Conservation (phyloP, 2,329 filamentous ascomycete species). For the Colletotrichum higginsianum region DNA sequence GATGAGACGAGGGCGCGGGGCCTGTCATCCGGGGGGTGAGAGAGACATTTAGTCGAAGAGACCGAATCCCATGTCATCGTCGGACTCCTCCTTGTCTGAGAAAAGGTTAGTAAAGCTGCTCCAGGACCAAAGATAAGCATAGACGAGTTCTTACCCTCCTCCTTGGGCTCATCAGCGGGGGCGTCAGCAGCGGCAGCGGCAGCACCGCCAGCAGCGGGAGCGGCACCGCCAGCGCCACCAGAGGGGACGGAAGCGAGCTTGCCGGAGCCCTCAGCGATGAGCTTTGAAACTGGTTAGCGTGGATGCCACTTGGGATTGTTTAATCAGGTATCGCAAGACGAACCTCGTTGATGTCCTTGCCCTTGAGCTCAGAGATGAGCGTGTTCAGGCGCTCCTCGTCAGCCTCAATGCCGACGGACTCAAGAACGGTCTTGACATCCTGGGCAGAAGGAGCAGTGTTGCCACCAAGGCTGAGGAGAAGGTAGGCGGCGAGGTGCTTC, state of each 20-base stretch:
- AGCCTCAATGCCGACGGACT: slow-evolving; percentile 94
- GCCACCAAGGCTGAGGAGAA: slow-evolving; percentile 94
- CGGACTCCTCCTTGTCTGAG: slow-evolving; percentile 68
- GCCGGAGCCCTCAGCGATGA: slow-evolving; percentile 89
- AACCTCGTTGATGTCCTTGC: slow-evolving; percentile 95
- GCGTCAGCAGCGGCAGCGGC: slow-evolving; percentile 76
- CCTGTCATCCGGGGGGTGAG: slow-evolving; percentile 49
- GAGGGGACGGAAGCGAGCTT: slow-evolving; percentile 99
- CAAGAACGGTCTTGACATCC: slow-evolving; percentile 91
- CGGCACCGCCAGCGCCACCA: slow-evolving; percentile 84
- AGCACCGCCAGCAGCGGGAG: slow-evolving; percentile 76
- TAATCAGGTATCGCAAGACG: slow-evolving; percentile 48
- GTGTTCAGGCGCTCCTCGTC: slow-evolving; percentile 88
- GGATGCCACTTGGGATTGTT: neutral
- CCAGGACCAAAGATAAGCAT: slow-evolving; percentile 46
- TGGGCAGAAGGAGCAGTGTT: slow-evolving; percentile 88
- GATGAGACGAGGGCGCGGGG: slow-evolving; percentile 50
- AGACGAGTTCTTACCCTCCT: slow-evolving; percentile 81
- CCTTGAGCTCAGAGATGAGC: slow-evolving; percentile 91
- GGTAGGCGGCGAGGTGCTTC: slow-evolving; percentile 99
- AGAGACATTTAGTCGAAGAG: slow-evolving; percentile 76
- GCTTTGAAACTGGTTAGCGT: slow-evolving; percentile 63
- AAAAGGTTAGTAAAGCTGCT: slow-evolving; percentile 48
- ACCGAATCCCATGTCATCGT: slow-evolving; percentile 69
- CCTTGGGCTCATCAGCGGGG: slow-evolving; percentile 75